Evolutionary conservation across 805 yeast species (phyloP).

Genomic region (Saccharomycopsis selenospora): DNA sequence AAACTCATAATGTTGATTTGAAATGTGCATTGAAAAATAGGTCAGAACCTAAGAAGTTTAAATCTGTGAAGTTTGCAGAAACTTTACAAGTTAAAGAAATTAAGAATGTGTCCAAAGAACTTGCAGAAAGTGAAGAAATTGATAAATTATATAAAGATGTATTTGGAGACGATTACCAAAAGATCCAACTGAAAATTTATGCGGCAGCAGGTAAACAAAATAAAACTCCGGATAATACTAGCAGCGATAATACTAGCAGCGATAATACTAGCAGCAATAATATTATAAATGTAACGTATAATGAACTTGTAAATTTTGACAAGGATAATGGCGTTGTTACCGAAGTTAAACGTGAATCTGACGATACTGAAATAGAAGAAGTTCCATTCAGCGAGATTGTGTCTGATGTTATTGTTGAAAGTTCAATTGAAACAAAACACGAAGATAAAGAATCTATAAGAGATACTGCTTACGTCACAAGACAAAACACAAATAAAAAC

Average conservation of each 20-base stretch:
- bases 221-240: neutral
- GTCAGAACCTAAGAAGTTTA: neutral
- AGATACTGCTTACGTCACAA: conserved; percentile 2
- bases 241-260: neutral
- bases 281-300: neutral
- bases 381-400: neutral
- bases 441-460: neutral
- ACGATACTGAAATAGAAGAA: neutral
- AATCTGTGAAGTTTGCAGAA: conserved; percentile 17
- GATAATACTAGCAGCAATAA: no score
- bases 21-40: neutral
- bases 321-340: neutral
- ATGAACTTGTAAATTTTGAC: neutral
- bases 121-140: conserved; percentile 3
- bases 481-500: conserved; percentile 15
- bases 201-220: neutral
- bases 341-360: neutral
- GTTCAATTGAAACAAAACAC: neutral
- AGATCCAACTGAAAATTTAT: conserved; percentile 12
- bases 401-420: neutral
- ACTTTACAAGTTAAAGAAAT: conserved; percentile 13
- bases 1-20: neutral
- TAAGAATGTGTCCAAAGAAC: neutral
- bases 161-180: conserved; percentile 16
- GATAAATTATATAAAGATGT: conserved; percentile 18